A percentile compares a stretch with the other conserved stretches of the same genome.
phyloP scores from a whole-genome alignment of 2,329 filamentous ascomycete species.

The Drechslerella coelobrocha region DNA sequence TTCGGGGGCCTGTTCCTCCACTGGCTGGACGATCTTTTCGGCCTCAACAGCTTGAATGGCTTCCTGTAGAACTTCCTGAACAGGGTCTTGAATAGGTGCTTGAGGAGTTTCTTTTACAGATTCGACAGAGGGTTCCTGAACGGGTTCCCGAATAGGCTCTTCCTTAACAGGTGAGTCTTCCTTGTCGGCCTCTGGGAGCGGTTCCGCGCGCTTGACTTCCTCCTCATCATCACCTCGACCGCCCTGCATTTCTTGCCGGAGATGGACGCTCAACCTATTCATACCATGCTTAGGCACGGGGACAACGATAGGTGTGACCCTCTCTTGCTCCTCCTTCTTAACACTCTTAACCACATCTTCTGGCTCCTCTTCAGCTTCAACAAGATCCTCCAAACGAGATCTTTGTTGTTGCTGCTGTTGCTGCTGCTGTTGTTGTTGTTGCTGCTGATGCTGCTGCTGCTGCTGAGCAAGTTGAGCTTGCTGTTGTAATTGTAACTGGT shows the following conservation, averaged over 20 bases:
- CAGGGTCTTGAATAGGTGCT: neutral
- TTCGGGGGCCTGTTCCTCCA: constrained; percentile 6
- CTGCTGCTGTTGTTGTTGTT: constrained; percentile 49
- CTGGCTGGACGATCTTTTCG: neutral
- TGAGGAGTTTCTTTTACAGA: neutral
- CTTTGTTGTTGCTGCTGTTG: constrained; percentile 52
- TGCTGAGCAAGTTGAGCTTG: constrained; percentile 37
- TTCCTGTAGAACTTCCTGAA: neutral
- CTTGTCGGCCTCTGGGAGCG: constrained; percentile 35
- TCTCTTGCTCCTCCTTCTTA: constrained; percentile 13
- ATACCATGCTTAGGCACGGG: constrained; percentile 55
- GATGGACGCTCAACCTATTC: constrained; percentile 54
- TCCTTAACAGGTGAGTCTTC: constrained; percentile 6
- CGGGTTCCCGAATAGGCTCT: neutral
- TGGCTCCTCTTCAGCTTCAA: constrained; percentile 42
- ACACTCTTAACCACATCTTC: constrained; percentile 8
- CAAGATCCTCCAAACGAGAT: constrained; percentile 33
- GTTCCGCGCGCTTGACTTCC: constrained; percentile 28
- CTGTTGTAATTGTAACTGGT: constrained; percentile 25
- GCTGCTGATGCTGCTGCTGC: constrained; percentile 45
- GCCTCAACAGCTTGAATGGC: neutral
- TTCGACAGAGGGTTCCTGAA: neutral
- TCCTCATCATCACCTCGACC: constrained; percentile 53
- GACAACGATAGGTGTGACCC: constrained; percentile 51
- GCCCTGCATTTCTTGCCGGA: constrained; percentile 54